These are phyloP conservation scores for Neurospora sublineolata DNA, from an alignment of 495 filamentous ascomycete species.

Conservation along the genomic window DNA sequence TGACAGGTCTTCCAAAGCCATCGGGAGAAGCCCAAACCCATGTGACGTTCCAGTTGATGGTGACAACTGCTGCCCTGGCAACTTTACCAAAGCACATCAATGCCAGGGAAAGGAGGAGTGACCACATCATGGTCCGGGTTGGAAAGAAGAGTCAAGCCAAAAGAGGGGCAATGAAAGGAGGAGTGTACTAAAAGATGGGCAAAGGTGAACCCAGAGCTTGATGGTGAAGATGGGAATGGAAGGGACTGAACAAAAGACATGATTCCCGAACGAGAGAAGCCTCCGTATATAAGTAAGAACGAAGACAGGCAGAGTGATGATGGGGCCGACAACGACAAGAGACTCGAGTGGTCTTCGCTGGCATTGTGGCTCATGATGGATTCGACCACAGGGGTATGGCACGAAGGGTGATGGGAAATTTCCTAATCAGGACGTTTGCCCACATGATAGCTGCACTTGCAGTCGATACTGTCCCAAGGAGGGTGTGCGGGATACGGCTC, in stretches of 20 bases:
- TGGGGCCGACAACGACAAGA: not conserved
- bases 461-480: not conserved
- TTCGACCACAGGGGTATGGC: conserved; percentile 1
- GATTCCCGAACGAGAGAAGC: not conserved
- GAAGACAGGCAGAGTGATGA: not conserved
- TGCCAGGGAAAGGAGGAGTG: conserved; percentile 5
- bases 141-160: not conserved
- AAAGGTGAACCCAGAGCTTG: not conserved
- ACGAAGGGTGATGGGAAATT: not conserved
- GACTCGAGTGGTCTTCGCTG: not conserved
- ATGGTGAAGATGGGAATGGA: not conserved
- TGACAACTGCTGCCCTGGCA: conserved; percentile 23
- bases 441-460: not conserved
- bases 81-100: conserved; percentile 13
- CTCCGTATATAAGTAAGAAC: not conserved
- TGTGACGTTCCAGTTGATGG: conserved; percentile 49
- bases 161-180: not conserved
- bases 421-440: not conserved
- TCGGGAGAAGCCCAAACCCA: conserved; percentile 66
- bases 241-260: not conserved
- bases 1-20: conserved; percentile 52
- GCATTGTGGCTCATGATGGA: not conserved
- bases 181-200: not conserved
- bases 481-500: not conserved
- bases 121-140: conserved; percentile 7